Evolutionary conservation across 75 land plant species (phyloP), one percentile per base, ranked within the genome.

Genomic region (Chamaecyparis obtusa): DNA sequence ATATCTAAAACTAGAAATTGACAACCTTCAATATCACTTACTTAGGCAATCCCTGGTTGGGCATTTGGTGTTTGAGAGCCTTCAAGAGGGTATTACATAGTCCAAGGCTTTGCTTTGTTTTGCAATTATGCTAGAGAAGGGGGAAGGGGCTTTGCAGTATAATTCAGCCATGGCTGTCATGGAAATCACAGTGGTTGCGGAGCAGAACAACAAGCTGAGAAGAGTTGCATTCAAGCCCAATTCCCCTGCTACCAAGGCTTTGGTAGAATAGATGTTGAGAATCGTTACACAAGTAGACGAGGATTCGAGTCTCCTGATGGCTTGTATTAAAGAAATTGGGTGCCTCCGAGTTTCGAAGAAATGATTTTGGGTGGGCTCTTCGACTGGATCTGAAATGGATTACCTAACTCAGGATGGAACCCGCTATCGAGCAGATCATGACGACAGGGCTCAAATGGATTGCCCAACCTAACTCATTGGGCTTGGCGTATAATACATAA

Each of bases 101-200:
- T 95, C 96, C 13, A 88, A 91, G 55, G 99, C 98, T 6, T 89
- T 97, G 14, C 86, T 97, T 33, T 97, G 98, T 87, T 93, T 97
- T 85, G 96, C 98, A 3, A 90, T 95, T 39, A 85, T 97, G 27
- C 88, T 97, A 41, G 98, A 97, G 83, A 92, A 94, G 48, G 93
- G 91, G 0, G 35, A 82, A 16, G 96, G 92, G 1, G 93, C 93
- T 15, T 92, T 96, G 37, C 91, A 92, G 89, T 87, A 69, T 71
- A 93, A 94, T 86, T 94, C 99, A 1, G 96, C 93, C 87, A 94
- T 97, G 97, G 97, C 97, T 3, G 88, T 96, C 60, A 92, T 93
- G 95, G 99, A 96, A 87, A 96, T 97, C 69, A 89, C 94, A 1
- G 92, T 93, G 0, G 95, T 95, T 14, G 98, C 96, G 3, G 99